phyloP scores from a whole-genome alignment of 768 basidiomycete genomes.

The Solioccasus polychromus region DNA sequence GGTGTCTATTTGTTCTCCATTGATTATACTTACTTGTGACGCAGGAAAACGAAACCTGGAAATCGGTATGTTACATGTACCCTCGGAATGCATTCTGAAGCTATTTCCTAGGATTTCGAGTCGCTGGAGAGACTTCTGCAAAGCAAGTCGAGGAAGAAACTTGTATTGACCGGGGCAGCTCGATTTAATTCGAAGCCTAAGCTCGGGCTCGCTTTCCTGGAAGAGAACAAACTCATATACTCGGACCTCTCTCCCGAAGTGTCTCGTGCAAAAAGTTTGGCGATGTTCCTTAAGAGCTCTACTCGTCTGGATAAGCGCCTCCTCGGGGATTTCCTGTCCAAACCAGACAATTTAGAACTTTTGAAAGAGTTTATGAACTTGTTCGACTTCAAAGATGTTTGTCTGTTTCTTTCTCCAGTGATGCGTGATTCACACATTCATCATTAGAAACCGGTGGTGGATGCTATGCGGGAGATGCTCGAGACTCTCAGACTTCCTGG shows the following conservation, averaged over 20 bases:
- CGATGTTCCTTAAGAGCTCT: constrained; percentile 81
- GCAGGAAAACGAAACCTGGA: constrained; percentile 57
- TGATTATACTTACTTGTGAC: constrained; percentile 9
- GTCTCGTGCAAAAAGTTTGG: constrained; percentile 66
- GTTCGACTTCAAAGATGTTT: constrained; percentile 86
- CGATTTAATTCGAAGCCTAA: constrained; percentile 95
- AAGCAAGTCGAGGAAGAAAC: constrained; percentile 81
- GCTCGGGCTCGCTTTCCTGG: constrained; percentile 82
- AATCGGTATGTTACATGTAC: constrained; percentile 42
- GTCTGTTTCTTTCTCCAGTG: constrained; percentile 22
- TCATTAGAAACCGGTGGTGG: constrained; percentile 85
- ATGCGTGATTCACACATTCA: constrained; percentile 2
- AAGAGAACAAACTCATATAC: constrained; percentile 90
- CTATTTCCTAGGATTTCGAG: constrained; percentile 46
- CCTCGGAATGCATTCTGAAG: constrained; percentile 1
- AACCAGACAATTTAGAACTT: constrained; percentile 81
- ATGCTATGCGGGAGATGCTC: constrained; percentile 92
- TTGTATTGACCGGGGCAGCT: constrained; percentile 77
- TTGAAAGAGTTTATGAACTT: constrained; percentile 83
- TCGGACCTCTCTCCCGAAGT: constrained; percentile 54
- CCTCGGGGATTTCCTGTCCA: constrained; percentile 90
- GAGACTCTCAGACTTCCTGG: constrained; percentile 95
- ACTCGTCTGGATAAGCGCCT: constrained; percentile 88
- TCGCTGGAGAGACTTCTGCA: constrained; percentile 55
- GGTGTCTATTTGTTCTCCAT: constrained; percentile 19